phyloP scores from a whole-genome alignment of 2,329 filamentous ascomycete genomes.

The Colletotrichum kahawae region DNA sequence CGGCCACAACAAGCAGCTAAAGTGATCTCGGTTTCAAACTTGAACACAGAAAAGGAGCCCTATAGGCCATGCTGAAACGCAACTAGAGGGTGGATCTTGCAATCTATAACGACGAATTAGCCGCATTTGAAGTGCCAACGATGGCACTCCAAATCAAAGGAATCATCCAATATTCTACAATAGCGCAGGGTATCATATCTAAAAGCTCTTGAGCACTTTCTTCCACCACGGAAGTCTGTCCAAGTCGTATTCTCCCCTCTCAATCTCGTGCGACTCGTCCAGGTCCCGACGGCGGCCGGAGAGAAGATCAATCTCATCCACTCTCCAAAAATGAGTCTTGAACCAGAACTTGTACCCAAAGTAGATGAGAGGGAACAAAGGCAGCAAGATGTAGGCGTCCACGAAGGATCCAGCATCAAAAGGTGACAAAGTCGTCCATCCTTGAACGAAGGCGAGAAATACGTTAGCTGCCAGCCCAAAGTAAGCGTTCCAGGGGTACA shows the following conservation, averaged over 20 bases:
- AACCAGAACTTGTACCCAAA: constrained; percentile 58
- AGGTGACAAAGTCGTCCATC: constrained; percentile 64
- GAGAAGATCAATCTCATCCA: constrained; percentile 60
- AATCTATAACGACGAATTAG: too few species aligned
- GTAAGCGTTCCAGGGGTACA: constrained; percentile 64
- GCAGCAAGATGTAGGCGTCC: constrained; percentile 66
- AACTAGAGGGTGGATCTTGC: too few species aligned
- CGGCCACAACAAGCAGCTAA: too few species aligned
- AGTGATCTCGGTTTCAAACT: too few species aligned
- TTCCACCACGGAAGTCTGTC: constrained; percentile 44
- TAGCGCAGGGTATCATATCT: not conserved
- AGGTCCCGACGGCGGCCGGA: constrained; percentile 60
- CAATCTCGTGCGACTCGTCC: constrained; percentile 47
- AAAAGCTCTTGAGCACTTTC: constrained; percentile 47
- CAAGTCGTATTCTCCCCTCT: constrained; percentile 27
- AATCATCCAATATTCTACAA: not conserved
- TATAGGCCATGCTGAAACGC: too few species aligned
- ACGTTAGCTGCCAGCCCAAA: constrained; percentile 62
- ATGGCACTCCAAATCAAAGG: not conserved
- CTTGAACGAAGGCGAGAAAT: constrained; percentile 65
- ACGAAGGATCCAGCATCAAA: constrained; percentile 66
- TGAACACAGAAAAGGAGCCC: too few species aligned
- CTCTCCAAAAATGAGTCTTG: constrained; percentile 54
- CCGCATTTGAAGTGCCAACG: too few species aligned
- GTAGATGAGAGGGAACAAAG: constrained; percentile 64